A percentile compares a stretch with the other conserved stretches of the same genome.
Evolutionary conservation across 2,329 filamentous ascomycete genomes (phyloP).

Genomic region (Plectosphaerella cucumerina): DNA sequence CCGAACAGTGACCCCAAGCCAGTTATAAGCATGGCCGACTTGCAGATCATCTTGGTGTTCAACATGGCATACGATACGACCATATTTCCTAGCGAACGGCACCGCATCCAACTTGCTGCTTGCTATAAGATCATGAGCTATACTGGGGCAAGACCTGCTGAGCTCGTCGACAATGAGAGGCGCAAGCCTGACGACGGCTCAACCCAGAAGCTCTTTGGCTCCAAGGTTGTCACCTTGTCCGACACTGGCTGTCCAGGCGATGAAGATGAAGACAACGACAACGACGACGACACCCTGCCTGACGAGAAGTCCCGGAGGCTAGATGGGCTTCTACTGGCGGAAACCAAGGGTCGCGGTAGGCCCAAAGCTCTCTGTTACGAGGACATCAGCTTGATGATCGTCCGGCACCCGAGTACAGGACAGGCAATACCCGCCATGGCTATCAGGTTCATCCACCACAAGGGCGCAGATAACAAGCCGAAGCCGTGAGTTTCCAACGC

Average conservation of each 20-base stretch:
- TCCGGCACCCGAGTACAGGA: conserved; percentile 17
- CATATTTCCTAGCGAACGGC: conserved; percentile 16
- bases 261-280: conserved; percentile 1
- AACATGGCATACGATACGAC: conserved; percentile 23
- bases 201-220: conserved; percentile 18
- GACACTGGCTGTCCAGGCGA: too few relatives aligned
- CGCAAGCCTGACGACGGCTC: conserved; percentile 19
- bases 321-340: conserved; percentile 16
- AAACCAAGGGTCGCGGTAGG: conserved; percentile 14
- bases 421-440: conserved; percentile 17
- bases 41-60: conserved; percentile 19
- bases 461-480: conserved; percentile 21
- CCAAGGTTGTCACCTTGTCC: conserved; percentile 12
- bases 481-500: conserved; percentile 18
- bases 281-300: conserved; percentile 1
- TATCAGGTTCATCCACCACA: conserved; percentile 25
- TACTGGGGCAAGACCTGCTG: conserved; percentile 19
- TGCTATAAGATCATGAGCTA: conserved; percentile 23
- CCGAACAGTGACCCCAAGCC: conserved; percentile 19
- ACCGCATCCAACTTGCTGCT: conserved; percentile 17
- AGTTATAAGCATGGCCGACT: conserved; percentile 16
- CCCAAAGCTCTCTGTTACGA: conserved; percentile 24
- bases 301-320: conserved; percentile 18
- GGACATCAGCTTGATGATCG: conserved; percentile 23
- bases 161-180: conserved; percentile 23